These are phyloP conservation scores for Neurospora pannonica DNA, from an alignment of 495 filamentous ascomycete genomes.

Conservation along the genomic window DNA sequence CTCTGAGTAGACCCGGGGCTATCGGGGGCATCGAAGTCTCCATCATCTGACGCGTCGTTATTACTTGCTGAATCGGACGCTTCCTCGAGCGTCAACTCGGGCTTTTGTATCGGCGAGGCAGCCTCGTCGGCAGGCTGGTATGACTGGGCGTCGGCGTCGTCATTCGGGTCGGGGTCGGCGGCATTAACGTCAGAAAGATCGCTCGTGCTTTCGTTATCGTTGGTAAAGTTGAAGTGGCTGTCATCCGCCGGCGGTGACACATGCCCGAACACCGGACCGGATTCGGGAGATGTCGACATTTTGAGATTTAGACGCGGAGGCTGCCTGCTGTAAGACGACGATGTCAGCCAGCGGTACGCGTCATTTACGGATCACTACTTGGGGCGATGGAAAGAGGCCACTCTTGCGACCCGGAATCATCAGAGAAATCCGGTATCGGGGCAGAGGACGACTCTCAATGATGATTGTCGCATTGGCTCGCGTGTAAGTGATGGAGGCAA, in stretches of 20 bases:
- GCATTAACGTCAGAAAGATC: slow-evolving; percentile 38
- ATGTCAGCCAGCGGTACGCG: slow-evolving; percentile 31
- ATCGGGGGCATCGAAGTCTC: slow-evolving; percentile 64
- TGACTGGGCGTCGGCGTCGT: neutral
- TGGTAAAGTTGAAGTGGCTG: slow-evolving; percentile 15
- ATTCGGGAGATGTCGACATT: slow-evolving; percentile 42
- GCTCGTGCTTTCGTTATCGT: slow-evolving; percentile 33
- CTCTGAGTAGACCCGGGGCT: slow-evolving; percentile 44
- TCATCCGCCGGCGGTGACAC: slow-evolving; percentile 22
- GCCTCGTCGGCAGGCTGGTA: slow-evolving; percentile 37
- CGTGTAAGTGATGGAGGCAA: slow-evolving; percentile 36
- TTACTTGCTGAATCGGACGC: slow-evolving; percentile 40
- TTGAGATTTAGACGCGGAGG: slow-evolving; percentile 25
- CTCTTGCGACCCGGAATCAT: slow-evolving; percentile 28
- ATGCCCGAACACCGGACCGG: slow-evolving; percentile 35
- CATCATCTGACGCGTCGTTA: slow-evolving; percentile 69
- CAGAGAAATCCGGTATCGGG: slow-evolving; percentile 14
- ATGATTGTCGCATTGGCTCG: slow-evolving; percentile 35
- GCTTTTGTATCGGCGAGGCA: slow-evolving; percentile 61
- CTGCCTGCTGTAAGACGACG: slow-evolving; percentile 37
- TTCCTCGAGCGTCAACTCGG: slow-evolving; percentile 31
- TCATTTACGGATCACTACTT: slow-evolving; percentile 8
- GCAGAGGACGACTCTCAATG: slow-evolving; percentile 16
- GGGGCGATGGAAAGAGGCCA: slow-evolving; percentile 19
- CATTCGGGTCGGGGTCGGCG: slow-evolving; percentile 10